These are phyloP conservation scores for Eucalyptus guilfoylei DNA, from an alignment of 345 rosid species.

Conservation along the genomic window DNA sequence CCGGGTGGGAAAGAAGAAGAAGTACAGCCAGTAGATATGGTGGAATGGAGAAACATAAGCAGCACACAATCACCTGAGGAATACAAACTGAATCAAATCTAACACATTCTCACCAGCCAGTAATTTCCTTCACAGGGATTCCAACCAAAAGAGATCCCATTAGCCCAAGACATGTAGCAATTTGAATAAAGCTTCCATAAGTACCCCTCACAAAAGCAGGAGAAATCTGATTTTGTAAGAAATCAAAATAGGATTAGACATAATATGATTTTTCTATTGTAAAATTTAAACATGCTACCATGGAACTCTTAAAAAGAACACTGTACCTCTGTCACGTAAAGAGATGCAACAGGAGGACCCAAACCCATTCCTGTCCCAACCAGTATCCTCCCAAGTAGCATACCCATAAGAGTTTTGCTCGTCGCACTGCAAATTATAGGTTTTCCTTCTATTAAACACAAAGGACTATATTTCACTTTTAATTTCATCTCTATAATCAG, in stretches of 20 bases:
- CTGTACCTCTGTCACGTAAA: constrained; percentile 90
- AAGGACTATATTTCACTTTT: background rate
- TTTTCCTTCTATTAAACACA: background rate
- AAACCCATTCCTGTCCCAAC: constrained; percentile 97
- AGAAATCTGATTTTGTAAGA: constrained; percentile 47
- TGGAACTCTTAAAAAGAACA: background rate
- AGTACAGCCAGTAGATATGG: background rate
- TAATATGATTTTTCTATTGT: background rate
- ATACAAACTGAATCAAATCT: background rate
- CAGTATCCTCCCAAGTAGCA: constrained; percentile 83
- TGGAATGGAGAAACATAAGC: background rate
- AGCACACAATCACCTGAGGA: background rate
- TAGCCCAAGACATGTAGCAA: constrained; percentile 91
- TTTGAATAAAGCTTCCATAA: constrained; percentile 89
- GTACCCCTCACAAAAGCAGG: constrained; percentile 96
- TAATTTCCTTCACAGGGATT: constrained; percentile 66
- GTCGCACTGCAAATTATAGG: constrained; percentile 44
- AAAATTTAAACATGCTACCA: background rate
- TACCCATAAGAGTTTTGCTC: constrained; percentile 47
- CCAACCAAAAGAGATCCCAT: constrained; percentile 82
- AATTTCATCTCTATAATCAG: background rate
- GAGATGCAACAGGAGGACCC: constrained; percentile 88
- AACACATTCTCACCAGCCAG: constrained; percentile 52
- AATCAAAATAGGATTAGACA: background rate
- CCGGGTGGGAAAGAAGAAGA: background rate